These are phyloP conservation scores for Calonectria montana DNA, from an alignment of 2,329 filamentous ascomycete species.

Conservation along the genomic window DNA sequence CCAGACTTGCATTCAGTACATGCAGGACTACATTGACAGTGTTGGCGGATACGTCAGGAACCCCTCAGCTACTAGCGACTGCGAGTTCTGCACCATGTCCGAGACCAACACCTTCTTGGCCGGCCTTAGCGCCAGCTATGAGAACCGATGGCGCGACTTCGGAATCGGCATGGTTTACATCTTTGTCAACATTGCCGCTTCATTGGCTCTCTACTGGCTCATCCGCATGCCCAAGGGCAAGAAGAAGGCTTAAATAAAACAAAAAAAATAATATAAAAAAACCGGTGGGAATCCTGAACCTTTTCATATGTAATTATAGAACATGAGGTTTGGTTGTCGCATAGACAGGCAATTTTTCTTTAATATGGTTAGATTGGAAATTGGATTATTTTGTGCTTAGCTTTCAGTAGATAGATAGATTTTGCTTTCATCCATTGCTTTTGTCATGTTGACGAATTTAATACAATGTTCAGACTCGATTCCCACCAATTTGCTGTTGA, in stretches of 20 bases:
- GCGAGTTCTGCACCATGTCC: constrained; percentile 58
- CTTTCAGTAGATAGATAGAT: constrained; percentile 3
- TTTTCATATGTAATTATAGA: constrained; percentile 9
- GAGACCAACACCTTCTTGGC: constrained; percentile 55
- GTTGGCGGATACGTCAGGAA: constrained; percentile 65
- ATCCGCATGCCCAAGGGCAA: constrained; percentile 53
- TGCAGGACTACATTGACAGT: constrained; percentile 56
- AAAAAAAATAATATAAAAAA: not conserved
- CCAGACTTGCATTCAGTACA: constrained; percentile 69
- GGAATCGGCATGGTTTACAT: constrained; percentile 67
- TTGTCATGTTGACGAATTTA: constrained; percentile 9
- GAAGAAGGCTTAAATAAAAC: constrained; percentile 31
- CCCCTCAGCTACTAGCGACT: constrained; percentile 59
- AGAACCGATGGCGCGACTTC: constrained; percentile 68
- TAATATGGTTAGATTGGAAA: constrained; percentile 7
- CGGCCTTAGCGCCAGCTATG: constrained; percentile 57
- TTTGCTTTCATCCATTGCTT: not conserved
- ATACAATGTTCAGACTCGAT: constrained; percentile 10
- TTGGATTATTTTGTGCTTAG: not conserved
- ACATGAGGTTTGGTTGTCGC: constrained; percentile 1
- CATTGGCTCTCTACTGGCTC: constrained; percentile 64
- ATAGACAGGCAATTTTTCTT: not conserved
- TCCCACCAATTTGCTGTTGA: not conserved
- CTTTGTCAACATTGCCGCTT: constrained; percentile 61
- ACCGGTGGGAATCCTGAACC: constrained; percentile 9